Conservation (phyloP, 805 yeast genomes). For the Scheffersomyces amazonensis region DNA sequence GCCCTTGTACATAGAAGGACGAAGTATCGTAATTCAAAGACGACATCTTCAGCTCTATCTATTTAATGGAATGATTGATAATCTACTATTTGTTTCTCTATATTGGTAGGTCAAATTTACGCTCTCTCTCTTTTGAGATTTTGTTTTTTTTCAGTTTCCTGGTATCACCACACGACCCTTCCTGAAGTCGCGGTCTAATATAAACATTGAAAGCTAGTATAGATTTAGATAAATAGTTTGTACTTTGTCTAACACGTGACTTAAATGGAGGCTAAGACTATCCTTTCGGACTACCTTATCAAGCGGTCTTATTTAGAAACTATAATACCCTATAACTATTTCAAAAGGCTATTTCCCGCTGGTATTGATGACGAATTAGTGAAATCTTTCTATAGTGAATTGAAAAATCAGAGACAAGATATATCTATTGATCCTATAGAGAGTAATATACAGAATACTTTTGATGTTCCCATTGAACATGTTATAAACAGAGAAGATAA, state of each 20-base stretch:
- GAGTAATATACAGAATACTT: not conserved
- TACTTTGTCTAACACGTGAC: too few species aligned
- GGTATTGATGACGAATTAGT: conserved; percentile 4
- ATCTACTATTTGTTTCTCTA: too few species aligned
- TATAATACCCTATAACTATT: conserved; percentile 15
- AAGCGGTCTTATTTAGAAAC: conserved; percentile 13
- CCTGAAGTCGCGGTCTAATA: too few species aligned
- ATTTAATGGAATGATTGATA: too few species aligned
- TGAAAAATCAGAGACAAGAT: not conserved
- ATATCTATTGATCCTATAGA: not conserved
- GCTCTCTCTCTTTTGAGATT: too few species aligned
- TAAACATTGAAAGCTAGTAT: too few species aligned
- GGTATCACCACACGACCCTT: not conserved
- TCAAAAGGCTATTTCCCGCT: conserved; percentile 14
- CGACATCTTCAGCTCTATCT: too few species aligned
- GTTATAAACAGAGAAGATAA: not conserved
- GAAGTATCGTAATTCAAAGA: conserved; percentile 6
- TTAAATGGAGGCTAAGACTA: conserved; percentile 22
- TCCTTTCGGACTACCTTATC: conserved; percentile 17
- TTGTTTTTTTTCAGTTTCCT: not conserved
- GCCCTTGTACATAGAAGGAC: conserved; percentile 51
- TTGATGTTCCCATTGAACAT: not conserved
- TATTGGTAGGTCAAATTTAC: too few species aligned
- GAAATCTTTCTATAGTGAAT: conserved; percentile 9
- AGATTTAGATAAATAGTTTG: too few species aligned